These are phyloP conservation scores for Porogramme epimiltina DNA, from an alignment of 1,284 basidiomycete genomes.

Conservation along the genomic window DNA sequence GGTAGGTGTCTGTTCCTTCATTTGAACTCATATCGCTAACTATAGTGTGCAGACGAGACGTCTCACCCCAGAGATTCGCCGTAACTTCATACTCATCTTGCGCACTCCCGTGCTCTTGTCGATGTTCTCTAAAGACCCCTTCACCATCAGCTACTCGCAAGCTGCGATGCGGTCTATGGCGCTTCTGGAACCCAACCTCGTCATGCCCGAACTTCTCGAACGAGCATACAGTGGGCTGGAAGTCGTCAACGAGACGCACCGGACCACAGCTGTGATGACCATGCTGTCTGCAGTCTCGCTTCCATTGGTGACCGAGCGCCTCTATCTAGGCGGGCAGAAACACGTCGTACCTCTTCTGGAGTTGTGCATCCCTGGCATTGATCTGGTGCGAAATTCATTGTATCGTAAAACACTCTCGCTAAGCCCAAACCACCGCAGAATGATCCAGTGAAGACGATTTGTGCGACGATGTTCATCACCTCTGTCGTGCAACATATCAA, in stretches of 20 bases:
- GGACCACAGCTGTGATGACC: constrained; percentile 89
- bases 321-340: constrained; percentile 88
- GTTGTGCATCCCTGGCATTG: constrained; percentile 89
- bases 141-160: constrained; percentile 70
- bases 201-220: constrained; percentile 93
- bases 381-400: constrained; percentile 54
- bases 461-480: constrained; percentile 79
- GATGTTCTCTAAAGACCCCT: constrained; percentile 92
- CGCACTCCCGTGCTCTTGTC: constrained; percentile 89
- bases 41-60: constrained; percentile 55
- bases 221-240: constrained; percentile 91
- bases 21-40: neutral
- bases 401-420: constrained; percentile 1
- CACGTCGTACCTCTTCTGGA: constrained; percentile 89
- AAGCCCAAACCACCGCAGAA: constrained; percentile 53
- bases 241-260: constrained; percentile 92
- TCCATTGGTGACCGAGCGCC: constrained; percentile 76
- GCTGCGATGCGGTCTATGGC: constrained; percentile 74
- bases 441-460: constrained; percentile 90
- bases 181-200: constrained; percentile 81
- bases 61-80: constrained; percentile 82
- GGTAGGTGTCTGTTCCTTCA: constrained; percentile 36
- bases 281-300: constrained; percentile 83
- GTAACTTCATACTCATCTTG: constrained; percentile 81
- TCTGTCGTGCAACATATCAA: constrained; percentile 80